Conservation (phyloP, 1,139 yeast genomes). For the Candida tropicalis region DNA sequence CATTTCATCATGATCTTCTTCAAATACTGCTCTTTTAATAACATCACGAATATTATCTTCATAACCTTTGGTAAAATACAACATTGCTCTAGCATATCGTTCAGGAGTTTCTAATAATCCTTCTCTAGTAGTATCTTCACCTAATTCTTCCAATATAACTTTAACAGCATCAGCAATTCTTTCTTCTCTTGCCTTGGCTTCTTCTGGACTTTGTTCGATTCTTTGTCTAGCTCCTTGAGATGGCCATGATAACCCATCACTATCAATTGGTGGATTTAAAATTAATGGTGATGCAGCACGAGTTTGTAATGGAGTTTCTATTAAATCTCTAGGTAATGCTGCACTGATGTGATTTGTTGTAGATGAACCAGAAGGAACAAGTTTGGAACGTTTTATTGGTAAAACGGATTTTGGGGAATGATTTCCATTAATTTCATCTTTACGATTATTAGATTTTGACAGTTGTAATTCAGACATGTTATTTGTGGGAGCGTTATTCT, state of each 20-base stretch:
- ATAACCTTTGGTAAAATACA: conserved; percentile 93
- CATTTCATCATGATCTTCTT: conserved; percentile 99
- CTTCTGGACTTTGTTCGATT: conserved; percentile 65
- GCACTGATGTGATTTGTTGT: conserved; percentile 4
- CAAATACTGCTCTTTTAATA: conserved; percentile 92
- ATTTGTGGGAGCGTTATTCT: background rate
- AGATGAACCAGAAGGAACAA: conserved; percentile 14
- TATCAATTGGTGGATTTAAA: conserved; percentile 81
- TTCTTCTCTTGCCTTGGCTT: conserved; percentile 60
- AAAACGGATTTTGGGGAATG: conserved; percentile 24
- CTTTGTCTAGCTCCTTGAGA: conserved; percentile 82
- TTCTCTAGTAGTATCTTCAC: conserved; percentile 88
- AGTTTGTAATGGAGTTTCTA: conserved; percentile 60
- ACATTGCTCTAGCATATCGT: conserved; percentile 94
- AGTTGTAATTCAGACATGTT: background rate
- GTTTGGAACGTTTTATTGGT: conserved; percentile 29
- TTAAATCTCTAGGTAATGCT: conserved; percentile 12
- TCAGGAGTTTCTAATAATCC: conserved; percentile 95
- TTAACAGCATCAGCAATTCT: conserved; percentile 86
- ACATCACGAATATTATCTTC: conserved; percentile 91
- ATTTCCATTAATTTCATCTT: conserved; percentile 1
- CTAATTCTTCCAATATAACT: conserved; percentile 79
- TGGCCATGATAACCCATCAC: conserved; percentile 94
- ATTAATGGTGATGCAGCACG: conserved; percentile 86
- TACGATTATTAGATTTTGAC: background rate